Percentiles rank a stretch among this genome's conserved stretches.
phyloP scores from a whole-genome alignment of 2,329 filamentous ascomycete genomes.

The Colletotrichum sp. region DNA sequence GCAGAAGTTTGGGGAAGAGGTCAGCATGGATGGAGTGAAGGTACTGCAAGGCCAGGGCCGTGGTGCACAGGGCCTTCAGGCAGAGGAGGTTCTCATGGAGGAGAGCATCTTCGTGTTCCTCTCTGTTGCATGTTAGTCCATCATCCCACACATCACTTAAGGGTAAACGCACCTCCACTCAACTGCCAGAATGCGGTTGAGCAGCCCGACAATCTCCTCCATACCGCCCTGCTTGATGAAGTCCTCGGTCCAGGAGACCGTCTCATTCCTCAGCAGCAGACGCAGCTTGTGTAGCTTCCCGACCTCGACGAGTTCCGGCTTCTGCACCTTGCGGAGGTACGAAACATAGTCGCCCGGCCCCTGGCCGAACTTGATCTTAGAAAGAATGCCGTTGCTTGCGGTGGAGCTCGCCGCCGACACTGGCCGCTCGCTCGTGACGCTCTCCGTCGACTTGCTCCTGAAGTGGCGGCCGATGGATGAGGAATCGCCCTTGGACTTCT shows the following conservation, averaged over 20 bases:
- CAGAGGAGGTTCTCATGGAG: conserved; percentile 92
- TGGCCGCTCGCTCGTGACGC: conserved; percentile 65
- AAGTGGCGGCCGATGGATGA: conserved; percentile 65
- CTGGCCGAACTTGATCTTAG: conserved; percentile 75
- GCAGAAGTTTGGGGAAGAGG: conserved; percentile 84
- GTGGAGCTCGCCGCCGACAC: conserved; percentile 55
- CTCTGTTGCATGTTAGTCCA: conserved; percentile 56
- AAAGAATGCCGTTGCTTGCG: conserved; percentile 62
- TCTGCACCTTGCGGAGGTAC: conserved; percentile 81
- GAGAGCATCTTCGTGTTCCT: conserved; percentile 93
- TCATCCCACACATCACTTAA: not conserved
- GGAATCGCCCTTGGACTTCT: conserved; percentile 74
- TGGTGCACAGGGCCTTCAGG: conserved; percentile 93
- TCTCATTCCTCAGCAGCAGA: conserved; percentile 89
- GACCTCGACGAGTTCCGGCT: conserved; percentile 87
- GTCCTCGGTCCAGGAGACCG: conserved; percentile 91
- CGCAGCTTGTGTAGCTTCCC: conserved; percentile 93
- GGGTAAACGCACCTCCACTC: conserved; percentile 83
- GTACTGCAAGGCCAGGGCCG: conserved; percentile 82
- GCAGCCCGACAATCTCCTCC: conserved; percentile 84
- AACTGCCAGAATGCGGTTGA: conserved; percentile 92
- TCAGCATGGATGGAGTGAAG: conserved; percentile 79
- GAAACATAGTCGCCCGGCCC: conserved; percentile 84
- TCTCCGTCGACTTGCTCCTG: conserved; percentile 76
- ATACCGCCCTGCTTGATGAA: conserved; percentile 92